A percentile compares a stretch with the other conserved stretches of the same genome.
phyloP scores from a whole-genome alignment of 2,329 filamentous ascomycete genomes.

The Curvularia spicifera region DNA sequence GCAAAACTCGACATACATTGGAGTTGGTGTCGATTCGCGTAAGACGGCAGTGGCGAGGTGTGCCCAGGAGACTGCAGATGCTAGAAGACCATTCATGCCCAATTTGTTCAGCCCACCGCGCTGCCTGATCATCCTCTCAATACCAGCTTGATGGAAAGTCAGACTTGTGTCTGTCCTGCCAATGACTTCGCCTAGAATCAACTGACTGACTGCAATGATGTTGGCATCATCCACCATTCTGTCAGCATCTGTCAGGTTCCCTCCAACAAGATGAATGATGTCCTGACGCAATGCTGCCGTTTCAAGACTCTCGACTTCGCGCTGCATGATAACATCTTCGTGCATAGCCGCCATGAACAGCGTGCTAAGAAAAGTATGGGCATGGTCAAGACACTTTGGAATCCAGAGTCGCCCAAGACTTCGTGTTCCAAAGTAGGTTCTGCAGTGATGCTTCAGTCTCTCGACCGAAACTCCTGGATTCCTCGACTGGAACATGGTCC shows the following conservation, averaged over 20 bases:
- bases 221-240: slow-evolving; percentile 41
- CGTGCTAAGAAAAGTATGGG: slow-evolving; percentile 49
- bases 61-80: slow-evolving; percentile 43
- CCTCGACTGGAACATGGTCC: slow-evolving; percentile 42
- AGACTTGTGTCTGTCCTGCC: slow-evolving; percentile 30
- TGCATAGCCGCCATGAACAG: slow-evolving; percentile 46
- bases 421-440: slow-evolving; percentile 41
- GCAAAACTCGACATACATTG: slow-evolving; percentile 40
- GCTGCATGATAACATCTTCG: slow-evolving; percentile 38
- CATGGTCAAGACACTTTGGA: slow-evolving; percentile 40
- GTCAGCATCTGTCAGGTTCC: slow-evolving; percentile 32
- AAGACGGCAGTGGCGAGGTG: slow-evolving; percentile 43
- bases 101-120: slow-evolving; percentile 45
- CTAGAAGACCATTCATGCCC: slow-evolving; percentile 41
- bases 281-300: slow-evolving; percentile 44
- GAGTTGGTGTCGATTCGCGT: slow-evolving; percentile 34
- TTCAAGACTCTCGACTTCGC: slow-evolving; percentile 36
- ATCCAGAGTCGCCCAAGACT: slow-evolving; percentile 46
- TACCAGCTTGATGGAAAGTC: slow-evolving; percentile 37
- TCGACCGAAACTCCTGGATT: slow-evolving; percentile 42
- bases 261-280: slow-evolving; percentile 42
- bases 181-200: slow-evolving; percentile 46
- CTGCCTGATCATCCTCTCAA: slow-evolving; percentile 41
- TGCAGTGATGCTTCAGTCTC: slow-evolving; percentile 46
- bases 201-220: slow-evolving; percentile 46